Evolutionary conservation across 2,329 filamentous ascomycete species (phyloP), one percentile per base, ranked within the genome.

Genomic region (Fusarium papillatum): DNA sequence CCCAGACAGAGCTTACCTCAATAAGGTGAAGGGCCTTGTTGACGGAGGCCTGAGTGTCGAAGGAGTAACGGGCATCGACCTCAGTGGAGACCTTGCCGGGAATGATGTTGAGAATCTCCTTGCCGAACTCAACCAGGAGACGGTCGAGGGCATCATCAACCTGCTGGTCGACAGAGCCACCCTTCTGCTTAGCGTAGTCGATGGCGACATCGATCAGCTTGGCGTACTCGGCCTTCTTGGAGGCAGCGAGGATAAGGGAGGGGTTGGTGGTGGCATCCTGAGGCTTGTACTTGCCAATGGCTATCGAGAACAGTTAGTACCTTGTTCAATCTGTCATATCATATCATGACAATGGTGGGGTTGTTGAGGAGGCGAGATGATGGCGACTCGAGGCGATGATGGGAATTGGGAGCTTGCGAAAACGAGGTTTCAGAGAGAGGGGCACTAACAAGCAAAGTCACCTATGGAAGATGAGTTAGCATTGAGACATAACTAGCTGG

Each of bases 201-300:
- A 98, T 90, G 81, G 96, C 95, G 69, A 89, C 88, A 83, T 98
- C 96, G 81, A 98, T 97, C 84, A 98, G 89, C 86, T 93, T 93
- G 83, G 95, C 95, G 87, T 98, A 98, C 87, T 98, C 96, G 85
- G 95, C 84, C 93, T 98, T 98, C 92, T 99, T 98, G 85, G 97
- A 96, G 77, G 97, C 97, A 80, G 96, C 96, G 85, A 99, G 94
- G 87, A 99, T 98, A 85, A 99, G 91, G 76, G 97, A 98, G 72
- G 97, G 97, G 93, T 99, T 99, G 90, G 97, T 99, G 86, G 97
- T 99, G 84, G 97, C 97, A 95, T 99, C 97, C 91, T 99, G 96
- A 78, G 97, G 97, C 93, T 98, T 98, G 93, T 99, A 99, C 91
- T 98, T 98, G 90, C 91, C 96, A 86, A 99, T 99, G 87, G 96